Conservation (phyloP, 2,329 filamentous ascomycete species). For the Drechmeria coniospora region DNA sequence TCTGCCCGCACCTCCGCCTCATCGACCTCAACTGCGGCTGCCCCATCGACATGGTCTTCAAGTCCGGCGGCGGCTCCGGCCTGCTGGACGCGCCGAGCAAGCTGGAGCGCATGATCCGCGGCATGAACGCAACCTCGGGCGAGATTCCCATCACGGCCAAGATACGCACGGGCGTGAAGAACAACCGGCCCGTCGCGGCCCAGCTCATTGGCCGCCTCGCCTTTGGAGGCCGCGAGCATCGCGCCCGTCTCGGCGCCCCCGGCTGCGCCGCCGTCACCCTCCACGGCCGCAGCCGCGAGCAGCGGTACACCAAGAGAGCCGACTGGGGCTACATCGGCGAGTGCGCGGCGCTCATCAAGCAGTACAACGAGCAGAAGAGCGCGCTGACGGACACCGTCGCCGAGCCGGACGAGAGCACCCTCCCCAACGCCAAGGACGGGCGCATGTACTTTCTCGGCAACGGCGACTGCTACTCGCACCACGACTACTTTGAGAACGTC, state of each 20-base stretch:
- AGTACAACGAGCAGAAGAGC: constrained; percentile 56
- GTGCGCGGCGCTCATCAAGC: constrained; percentile 70
- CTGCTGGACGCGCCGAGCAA: constrained; percentile 80
- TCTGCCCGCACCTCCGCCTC: constrained; percentile 70
- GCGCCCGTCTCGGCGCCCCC: constrained; percentile 54
- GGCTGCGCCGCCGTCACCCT: constrained; percentile 92
- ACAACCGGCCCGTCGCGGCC: constrained; percentile 61
- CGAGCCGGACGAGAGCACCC: constrained; percentile 61
- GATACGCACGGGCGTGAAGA: constrained; percentile 80
- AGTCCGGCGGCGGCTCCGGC: constrained; percentile 76
- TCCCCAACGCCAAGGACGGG: constrained; percentile 47
- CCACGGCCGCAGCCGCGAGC: constrained; percentile 84
- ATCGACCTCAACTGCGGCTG: constrained; percentile 96
- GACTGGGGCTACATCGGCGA: constrained; percentile 93
- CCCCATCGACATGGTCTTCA: constrained; percentile 87
- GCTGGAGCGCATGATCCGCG: constrained; percentile 83
- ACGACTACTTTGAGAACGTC: constrained; percentile 70
- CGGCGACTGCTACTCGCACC: constrained; percentile 87
- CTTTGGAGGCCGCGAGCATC: constrained; percentile 60
- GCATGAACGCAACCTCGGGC: constrained; percentile 88
- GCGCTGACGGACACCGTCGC: constrained; percentile 57
- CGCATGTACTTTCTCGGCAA: constrained; percentile 90
- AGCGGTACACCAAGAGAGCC: constrained; percentile 82
- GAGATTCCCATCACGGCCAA: constrained; percentile 89
- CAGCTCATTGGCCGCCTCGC: constrained; percentile 73